Conservation (phyloP, 2,329 filamentous ascomycete species). For the Parastagonospora avenae region DNA sequence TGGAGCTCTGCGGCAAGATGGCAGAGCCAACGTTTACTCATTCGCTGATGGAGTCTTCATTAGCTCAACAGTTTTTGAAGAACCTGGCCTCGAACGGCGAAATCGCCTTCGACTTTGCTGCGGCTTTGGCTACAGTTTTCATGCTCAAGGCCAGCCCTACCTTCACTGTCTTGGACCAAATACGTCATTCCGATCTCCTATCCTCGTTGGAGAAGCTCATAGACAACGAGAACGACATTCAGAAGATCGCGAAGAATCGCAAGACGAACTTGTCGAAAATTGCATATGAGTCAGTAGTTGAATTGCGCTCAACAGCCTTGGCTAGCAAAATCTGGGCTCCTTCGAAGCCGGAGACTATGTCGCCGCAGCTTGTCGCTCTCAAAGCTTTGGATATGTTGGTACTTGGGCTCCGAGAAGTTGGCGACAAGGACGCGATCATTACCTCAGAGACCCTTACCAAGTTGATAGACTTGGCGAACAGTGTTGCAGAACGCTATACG, state of each 20-base stretch:
- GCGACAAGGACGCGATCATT: constrained; percentile 57
- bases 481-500: constrained; percentile 19
- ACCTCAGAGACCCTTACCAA: constrained; percentile 35
- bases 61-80: constrained; percentile 71
- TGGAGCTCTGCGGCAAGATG: constrained; percentile 62
- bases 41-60: constrained; percentile 75
- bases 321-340: constrained; percentile 66
- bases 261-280: constrained; percentile 72
- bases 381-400: constrained; percentile 66
- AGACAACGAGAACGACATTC: constrained; percentile 58
- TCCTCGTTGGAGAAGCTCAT: constrained; percentile 64
- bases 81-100: constrained; percentile 57
- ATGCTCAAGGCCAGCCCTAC: constrained; percentile 67
- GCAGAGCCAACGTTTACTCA: constrained; percentile 65
- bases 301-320: constrained; percentile 60
- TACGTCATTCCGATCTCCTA: constrained; percentile 61
- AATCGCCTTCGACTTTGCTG: constrained; percentile 61
- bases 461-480: constrained; percentile 52
- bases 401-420: constrained; percentile 56
- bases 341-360: constrained; percentile 56
- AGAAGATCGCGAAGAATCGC: constrained; percentile 66
- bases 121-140: constrained; percentile 67
- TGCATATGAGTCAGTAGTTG: constrained; percentile 61
- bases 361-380: constrained; percentile 67
- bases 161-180: constrained; percentile 62